Base-by-base conservation (phyloP, 2,329 filamentous ascomycete species). In the Leptographium radiaticola region DNA sequence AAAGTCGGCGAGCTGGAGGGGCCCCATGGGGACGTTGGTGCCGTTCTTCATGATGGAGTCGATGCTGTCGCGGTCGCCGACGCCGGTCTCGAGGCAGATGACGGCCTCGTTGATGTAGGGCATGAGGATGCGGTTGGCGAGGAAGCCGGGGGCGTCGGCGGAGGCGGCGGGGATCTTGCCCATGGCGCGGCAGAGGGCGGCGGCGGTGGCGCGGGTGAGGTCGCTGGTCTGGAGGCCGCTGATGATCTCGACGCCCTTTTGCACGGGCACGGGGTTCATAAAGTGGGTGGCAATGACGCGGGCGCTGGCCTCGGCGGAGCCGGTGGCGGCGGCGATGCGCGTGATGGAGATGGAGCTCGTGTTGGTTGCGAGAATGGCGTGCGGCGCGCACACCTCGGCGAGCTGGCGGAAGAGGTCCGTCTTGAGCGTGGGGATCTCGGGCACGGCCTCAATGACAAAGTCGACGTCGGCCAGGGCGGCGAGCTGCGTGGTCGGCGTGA, bases 11-110 rank as follows among this genome's bases (percentile, higher is more conserved):
- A 98, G 72, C 63, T 89, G 84, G 60, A 98, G 75, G 11, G 93
- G 93, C 0, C 93, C 93, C 93, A 98, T 98, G 30, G 93, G 93
- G 43, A 98, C 93, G 65, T 95, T 95, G 25, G 93, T 98, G 48
- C 93, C 93, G 62, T 96, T 96, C 79, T 95, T 97, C 93, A 98
- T 98, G 63, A 98, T 98, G 59, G 79, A 84, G 66, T 98, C 93
- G 60, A 98, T 98, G 59, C 91, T 87, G 64, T 97, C 90, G 61
- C 87, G 85, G 59, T 81, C 79, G 18, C 93, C 93, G 0, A 98
- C 83, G 4, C 88, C 87, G 0, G 93, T 96, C 72, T 98, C 93
- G 15, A 98, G 75, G 69, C 93, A 98, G 59, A 95, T 91, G 61
- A 98, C 77, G 10, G 94, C 93, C 72, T 98, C 93, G 67, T 98